Conservation (phyloP, 129 eudicot genomes). For the Sambucus nigra region DNA sequence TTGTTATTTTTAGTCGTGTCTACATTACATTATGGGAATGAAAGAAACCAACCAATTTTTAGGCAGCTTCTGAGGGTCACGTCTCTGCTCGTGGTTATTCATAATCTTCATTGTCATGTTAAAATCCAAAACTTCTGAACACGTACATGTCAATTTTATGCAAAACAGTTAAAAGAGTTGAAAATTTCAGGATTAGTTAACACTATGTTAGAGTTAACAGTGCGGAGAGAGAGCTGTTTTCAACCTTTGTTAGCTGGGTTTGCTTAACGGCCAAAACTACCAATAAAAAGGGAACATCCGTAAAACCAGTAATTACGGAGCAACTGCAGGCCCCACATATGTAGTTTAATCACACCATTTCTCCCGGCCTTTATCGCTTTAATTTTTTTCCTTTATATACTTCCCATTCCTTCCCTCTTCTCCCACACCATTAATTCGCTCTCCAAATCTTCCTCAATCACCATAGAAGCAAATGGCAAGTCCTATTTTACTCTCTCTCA, state of each 20-base stretch:
- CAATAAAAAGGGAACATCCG: conserved; percentile 18
- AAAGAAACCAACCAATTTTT: too few species aligned
- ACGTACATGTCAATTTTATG: neutral
- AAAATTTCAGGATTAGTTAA: neutral
- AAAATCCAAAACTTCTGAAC: too few species aligned
- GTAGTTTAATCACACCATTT: conserved; percentile 58
- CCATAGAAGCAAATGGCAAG: conserved; percentile 16
- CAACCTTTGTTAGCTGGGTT: neutral
- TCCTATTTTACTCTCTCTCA: conserved; percentile 19
- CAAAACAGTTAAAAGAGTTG: neutral
- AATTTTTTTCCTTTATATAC: conserved; percentile 17
- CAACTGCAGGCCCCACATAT: conserved; percentile 31
- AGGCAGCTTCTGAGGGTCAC: too few species aligned
- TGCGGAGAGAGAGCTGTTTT: neutral
- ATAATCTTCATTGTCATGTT: too few species aligned
- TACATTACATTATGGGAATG: too few species aligned
- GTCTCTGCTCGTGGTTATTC: too few species aligned
- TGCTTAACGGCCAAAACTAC: conserved; percentile 29
- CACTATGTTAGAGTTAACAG: neutral
- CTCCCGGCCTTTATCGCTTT: conserved; percentile 30
- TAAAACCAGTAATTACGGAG: conserved; percentile 39
- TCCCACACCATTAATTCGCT: conserved; percentile 1
- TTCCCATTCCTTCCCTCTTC: conserved; percentile 10
- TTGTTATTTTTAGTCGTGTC: too few species aligned
- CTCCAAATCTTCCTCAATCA: neutral